These are phyloP conservation scores for Sporothrix brunneoviolacea DNA, from an alignment of 2,329 filamentous ascomycete genomes.

Conservation along the genomic window DNA sequence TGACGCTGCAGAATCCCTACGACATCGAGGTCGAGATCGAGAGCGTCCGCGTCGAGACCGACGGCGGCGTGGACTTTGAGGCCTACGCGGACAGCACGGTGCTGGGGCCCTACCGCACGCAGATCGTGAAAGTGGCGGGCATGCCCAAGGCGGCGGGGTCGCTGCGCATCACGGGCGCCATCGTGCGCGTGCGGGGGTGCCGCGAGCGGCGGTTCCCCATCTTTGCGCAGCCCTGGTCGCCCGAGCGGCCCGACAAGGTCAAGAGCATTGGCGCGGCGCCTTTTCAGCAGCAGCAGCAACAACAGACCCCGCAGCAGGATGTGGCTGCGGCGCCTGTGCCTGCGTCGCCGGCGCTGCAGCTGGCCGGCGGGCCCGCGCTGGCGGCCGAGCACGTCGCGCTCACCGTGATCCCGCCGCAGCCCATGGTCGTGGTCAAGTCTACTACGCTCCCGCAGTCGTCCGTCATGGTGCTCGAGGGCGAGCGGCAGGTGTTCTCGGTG, in stretches of 20 bases:
- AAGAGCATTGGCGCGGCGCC: conserved; percentile 65
- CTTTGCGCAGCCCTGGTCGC: conserved; percentile 69
- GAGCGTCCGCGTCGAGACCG: conserved; percentile 65
- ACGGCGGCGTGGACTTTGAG: conserved; percentile 68
- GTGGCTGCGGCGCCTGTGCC: too few species aligned
- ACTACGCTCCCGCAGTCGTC: conserved; percentile 76
- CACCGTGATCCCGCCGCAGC: conserved; percentile 73
- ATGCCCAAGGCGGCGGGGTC: conserved; percentile 60
- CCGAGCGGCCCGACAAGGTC: conserved; percentile 62
- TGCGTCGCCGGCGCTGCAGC: not conserved
- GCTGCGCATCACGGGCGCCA: conserved; percentile 69
- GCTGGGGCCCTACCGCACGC: conserved; percentile 76
- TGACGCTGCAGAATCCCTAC: conserved; percentile 89
- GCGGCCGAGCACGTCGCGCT: conserved; percentile 52
- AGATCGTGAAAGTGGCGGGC: conserved; percentile 66
- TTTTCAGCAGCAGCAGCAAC: conserved; percentile 26
- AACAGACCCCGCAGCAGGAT: not conserved
- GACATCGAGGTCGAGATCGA: conserved; percentile 91
- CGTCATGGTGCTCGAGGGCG: conserved; percentile 89
- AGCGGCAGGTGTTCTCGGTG: conserved; percentile 68
- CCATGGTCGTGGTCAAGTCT: conserved; percentile 66
- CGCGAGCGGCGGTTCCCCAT: conserved; percentile 78
- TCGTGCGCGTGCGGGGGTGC: conserved; percentile 74
- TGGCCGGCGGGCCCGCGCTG: conserved; percentile 29
- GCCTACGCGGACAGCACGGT: conserved; percentile 57